phyloP scores from a whole-genome alignment of 176 grass and related monocot species.

The Cenchrus purpureus region DNA sequence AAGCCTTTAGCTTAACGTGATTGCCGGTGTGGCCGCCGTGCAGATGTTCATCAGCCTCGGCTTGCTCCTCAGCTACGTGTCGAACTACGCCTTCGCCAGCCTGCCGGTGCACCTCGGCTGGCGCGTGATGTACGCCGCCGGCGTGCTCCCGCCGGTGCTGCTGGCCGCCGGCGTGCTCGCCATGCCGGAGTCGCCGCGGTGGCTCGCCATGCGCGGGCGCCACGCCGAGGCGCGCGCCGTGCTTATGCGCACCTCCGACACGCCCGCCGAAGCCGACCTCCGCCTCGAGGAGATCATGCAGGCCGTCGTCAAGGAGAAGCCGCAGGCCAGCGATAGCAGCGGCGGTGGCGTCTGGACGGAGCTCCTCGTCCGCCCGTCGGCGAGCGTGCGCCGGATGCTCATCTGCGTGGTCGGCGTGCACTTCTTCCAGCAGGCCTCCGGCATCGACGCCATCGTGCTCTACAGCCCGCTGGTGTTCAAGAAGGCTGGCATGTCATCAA shows the following conservation, averaged over 20 bases:
- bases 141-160: slow-evolving; percentile 13
- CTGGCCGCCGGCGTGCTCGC: slow-evolving; percentile 39
- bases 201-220: slow-evolving; percentile 65
- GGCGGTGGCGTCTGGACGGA: slow-evolving; percentile 35
- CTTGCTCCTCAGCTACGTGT: not conserved
- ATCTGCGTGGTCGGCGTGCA: slow-evolving; percentile 7
- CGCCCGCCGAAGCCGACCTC: slow-evolving; percentile 39
- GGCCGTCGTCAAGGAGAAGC: not conserved
- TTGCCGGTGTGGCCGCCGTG: too few relatives aligned
- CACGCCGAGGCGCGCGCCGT: slow-evolving; percentile 47
- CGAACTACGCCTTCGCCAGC: slow-evolving; percentile 45
- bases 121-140: slow-evolving; percentile 54
- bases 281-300: slow-evolving; percentile 52
- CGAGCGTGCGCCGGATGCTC: slow-evolving; percentile 41
- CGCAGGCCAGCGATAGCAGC: not conserved
- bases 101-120: slow-evolving; percentile 49
- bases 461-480: slow-evolving; percentile 67
- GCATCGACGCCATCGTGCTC: slow-evolving; percentile 68
- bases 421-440: slow-evolving; percentile 79
- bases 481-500: slow-evolving; percentile 36
- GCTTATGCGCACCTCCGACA: slow-evolving; percentile 33
- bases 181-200: slow-evolving; percentile 78
- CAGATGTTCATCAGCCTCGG: not conserved
- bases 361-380: slow-evolving; percentile 39
- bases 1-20: too few relatives aligned